Evolutionary conservation across 441 rosid genomes (phyloP).

Genomic region (Adansonia gregorii): DNA sequence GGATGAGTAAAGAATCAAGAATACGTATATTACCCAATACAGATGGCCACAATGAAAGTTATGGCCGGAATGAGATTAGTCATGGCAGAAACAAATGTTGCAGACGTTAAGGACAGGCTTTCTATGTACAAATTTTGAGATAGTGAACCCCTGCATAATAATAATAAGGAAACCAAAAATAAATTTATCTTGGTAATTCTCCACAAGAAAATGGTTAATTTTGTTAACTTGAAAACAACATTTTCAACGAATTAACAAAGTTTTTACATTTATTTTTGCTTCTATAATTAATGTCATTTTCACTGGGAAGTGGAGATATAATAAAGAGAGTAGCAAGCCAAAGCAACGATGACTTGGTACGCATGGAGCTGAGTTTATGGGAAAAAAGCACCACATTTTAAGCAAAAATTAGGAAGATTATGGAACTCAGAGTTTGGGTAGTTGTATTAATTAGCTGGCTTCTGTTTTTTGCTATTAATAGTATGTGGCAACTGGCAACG

Average conservation of each 20-base stretch:
- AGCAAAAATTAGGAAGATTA: not conserved
- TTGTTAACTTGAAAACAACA: too few species aligned
- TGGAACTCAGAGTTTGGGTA: not conserved
- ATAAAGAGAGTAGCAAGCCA: too few species aligned
- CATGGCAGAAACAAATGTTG: slow-evolving; percentile 44
- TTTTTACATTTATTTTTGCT: too few species aligned
- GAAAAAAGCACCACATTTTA: too few species aligned
- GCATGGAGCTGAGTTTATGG: too few species aligned
- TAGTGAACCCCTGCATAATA: slow-evolving; percentile 39
- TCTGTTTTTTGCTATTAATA: not conserved
- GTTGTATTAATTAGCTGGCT: not conserved
- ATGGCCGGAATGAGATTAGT: slow-evolving; percentile 43
- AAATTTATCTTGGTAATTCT: not conserved
- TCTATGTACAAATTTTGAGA: slow-evolving; percentile 37
- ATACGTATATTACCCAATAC: slow-evolving; percentile 32
- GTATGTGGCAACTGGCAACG: not conserved
- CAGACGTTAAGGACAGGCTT: slow-evolving; percentile 40
- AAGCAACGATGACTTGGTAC: too few species aligned
- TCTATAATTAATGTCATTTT: too few species aligned
- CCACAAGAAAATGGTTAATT: not conserved
- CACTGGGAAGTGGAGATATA: too few species aligned
- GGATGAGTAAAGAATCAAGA: not conserved
- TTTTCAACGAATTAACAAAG: too few species aligned
- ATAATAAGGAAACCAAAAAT: not conserved
- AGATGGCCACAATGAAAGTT: slow-evolving; percentile 39